phyloP scores from a whole-genome alignment of 2,329 filamentous ascomycete species.

The Monilinia aucupariae region DNA sequence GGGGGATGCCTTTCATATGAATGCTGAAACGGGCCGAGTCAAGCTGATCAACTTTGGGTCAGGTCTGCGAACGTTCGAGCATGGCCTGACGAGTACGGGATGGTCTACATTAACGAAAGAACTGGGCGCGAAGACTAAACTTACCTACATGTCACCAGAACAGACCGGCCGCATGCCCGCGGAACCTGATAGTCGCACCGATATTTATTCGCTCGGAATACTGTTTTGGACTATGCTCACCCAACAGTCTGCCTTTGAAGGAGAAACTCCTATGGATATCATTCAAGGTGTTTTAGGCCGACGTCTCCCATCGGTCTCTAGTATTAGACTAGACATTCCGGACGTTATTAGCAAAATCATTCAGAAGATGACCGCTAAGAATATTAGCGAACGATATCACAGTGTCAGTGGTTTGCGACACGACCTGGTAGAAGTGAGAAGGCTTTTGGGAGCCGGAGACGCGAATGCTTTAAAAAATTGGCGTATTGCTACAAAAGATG shows the following conservation, averaged over 20 bases:
- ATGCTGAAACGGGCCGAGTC: slow-evolving; percentile 62
- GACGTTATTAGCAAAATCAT: slow-evolving; percentile 78
- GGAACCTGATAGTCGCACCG: slow-evolving; percentile 85
- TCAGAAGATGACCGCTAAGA: slow-evolving; percentile 87
- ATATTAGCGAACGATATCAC: slow-evolving; percentile 81
- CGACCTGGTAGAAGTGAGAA: slow-evolving; percentile 69
- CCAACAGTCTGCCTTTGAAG: slow-evolving; percentile 74
- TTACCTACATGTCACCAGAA: slow-evolving; percentile 89
- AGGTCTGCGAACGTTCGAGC: slow-evolving; percentile 81
- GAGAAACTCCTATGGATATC: slow-evolving; percentile 76
- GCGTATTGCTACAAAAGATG: slow-evolving; percentile 74
- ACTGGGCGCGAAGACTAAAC: slow-evolving; percentile 78
- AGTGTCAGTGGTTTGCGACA: slow-evolving; percentile 80
- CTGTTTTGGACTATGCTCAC: slow-evolving; percentile 83
- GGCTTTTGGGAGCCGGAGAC: slow-evolving; percentile 71
- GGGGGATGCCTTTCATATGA: slow-evolving; percentile 86
- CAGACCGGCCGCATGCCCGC: slow-evolving; percentile 90
- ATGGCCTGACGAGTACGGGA: slow-evolving; percentile 76
- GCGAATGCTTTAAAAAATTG: slow-evolving; percentile 65
- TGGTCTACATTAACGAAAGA: slow-evolving; percentile 83
- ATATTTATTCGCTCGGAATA: slow-evolving; percentile 88
- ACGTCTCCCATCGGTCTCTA: slow-evolving; percentile 70
- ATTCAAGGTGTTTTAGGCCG: slow-evolving; percentile 83
- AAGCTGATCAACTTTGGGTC: slow-evolving; percentile 82
- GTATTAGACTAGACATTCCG: slow-evolving; percentile 74